phyloP scores from a whole-genome alignment of 1,139 yeast species.

The Pneumocystis carinii region DNA sequence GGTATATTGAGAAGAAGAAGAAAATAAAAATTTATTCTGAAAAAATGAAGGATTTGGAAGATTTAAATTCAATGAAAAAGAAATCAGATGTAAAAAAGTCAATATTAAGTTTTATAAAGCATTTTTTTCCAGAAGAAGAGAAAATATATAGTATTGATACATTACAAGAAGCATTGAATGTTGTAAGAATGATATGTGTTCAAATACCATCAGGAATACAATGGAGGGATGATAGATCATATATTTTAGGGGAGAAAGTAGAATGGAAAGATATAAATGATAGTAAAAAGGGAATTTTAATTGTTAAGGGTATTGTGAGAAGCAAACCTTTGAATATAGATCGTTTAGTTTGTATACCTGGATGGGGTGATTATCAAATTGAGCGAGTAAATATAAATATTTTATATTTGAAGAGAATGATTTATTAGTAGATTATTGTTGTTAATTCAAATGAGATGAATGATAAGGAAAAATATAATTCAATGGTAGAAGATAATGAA shows the following conservation, averaged over 20 bases:
- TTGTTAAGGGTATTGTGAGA: constrained; percentile 70
- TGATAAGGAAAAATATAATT: constrained; percentile 17
- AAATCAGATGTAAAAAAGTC: constrained; percentile 71
- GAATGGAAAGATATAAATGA: constrained; percentile 28
- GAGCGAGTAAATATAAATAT: constrained; percentile 30
- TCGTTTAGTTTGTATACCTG: constrained; percentile 71
- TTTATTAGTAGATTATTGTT: constrained; percentile 5
- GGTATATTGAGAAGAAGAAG: neutral
- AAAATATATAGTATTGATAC: constrained; percentile 51
- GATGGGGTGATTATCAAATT: constrained; percentile 76
- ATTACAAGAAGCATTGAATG: constrained; percentile 52
- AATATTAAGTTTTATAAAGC: constrained; percentile 52
- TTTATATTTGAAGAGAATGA: constrained; percentile 19
- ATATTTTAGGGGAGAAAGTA: constrained; percentile 57
- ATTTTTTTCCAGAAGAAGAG: constrained; percentile 81
- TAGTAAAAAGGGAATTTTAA: constrained; percentile 27
- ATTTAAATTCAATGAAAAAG: constrained; percentile 59
- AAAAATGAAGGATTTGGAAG: constrained; percentile 40
- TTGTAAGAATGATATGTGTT: constrained; percentile 65
- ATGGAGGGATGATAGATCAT: constrained; percentile 90
- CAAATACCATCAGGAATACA: constrained; percentile 68
- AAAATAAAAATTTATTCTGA: neutral
- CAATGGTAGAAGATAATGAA: constrained; percentile 25
- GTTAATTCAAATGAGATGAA: neutral
- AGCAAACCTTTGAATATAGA: constrained; percentile 72